Base-by-base conservation (phyloP, 202 grass and related monocot species). In the Bolboschoenoplectus hybrid region DNA sequence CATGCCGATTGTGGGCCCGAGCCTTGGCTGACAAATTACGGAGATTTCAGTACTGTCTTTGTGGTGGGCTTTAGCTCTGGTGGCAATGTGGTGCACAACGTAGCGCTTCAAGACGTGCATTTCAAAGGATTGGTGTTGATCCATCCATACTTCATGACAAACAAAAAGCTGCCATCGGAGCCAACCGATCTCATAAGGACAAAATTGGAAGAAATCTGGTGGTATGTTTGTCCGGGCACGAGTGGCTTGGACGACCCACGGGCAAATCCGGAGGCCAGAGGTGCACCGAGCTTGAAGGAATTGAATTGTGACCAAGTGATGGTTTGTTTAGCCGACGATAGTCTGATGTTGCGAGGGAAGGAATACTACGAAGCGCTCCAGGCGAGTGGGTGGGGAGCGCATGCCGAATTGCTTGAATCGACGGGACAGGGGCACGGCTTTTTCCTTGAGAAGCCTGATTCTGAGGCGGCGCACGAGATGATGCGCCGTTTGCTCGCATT, bases 71-170 rank as follows among this genome's bases (percentile, higher is more conserved):
- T 89, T 43, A 94, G 89, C 78, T 82, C 88, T n/a, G 90, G 89
- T 36, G 92, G 81, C 63, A 92, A 94, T 81, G 88, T 92, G 66
- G 78, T 86, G 81, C 92, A 94, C 88, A 63, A 92, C 82, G 9
- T 92, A 76, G 88, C 88, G 41, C 82, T 90, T 85, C 85, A 85
- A 62, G 85, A 51, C 2, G 85, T 81, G 82, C 0, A 69, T 12
- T 76, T 88, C 67, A 71, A 76, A 50, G 72, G 89, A 87, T 43
- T 88, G 89, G 78, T 72, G 7, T 2, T 86, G n/a, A 86, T 91
- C 64, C 92, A 94, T 63, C 87, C 92, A 7, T 91, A 89, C 92
- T 93, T 91, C 82, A 2, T 89, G 9, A 65, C 87, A 5, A 8
- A 32, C 5, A 83, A 67, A 74, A 66, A 67, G 38, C 67, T 94